Evolutionary conservation across 179 eudicot species (phyloP).

Genomic region (Spergularia azorica): DNA sequence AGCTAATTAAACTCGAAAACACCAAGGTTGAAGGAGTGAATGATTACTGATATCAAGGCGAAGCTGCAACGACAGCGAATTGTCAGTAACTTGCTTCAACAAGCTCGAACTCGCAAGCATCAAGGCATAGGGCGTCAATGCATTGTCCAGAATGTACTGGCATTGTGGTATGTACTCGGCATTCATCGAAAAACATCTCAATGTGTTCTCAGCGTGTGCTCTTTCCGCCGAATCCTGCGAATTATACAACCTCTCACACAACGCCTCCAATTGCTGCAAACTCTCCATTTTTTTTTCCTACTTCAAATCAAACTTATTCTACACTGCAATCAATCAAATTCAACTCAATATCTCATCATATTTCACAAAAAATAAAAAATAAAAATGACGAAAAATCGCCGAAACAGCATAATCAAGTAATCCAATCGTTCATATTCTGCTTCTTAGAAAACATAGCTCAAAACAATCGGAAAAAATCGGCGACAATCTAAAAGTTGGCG

Average conservation of each 20-base stretch:
- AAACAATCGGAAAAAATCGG: neutral
- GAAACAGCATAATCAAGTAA: neutral
- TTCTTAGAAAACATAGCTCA: neutral
- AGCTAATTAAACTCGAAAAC: neutral
- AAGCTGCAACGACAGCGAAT: conserved; percentile 80
- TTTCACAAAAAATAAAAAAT: neutral
- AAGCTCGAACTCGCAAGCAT: conserved; percentile 98
- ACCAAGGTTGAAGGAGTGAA: neutral
- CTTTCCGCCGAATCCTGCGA: conserved; percentile 98
- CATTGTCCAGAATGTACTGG: conserved; percentile 92
- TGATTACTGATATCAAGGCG: conserved; percentile 89
- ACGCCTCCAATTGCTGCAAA: conserved; percentile 88
- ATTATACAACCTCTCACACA: conserved; percentile 95
- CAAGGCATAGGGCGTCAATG: conserved; percentile 90
- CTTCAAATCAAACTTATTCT: conserved; percentile 17
- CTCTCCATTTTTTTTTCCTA: conserved; percentile 61
- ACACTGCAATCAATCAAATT: conserved; percentile 21
- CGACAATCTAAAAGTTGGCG: neutral
- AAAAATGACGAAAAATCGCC: neutral
- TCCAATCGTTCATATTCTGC: neutral
- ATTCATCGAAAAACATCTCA: conserved; percentile 89
- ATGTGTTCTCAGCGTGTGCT: conserved; percentile 90
- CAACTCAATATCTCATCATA: conserved; percentile 1
- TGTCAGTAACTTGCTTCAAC: conserved; percentile 97
- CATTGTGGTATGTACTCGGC: conserved; percentile 93